A percentile compares a stretch with the other conserved stretches of the same genome.
phyloP scores from a whole-genome alignment of 73 alveolate genomes.

The Blepharisma stoltei region DNA sequence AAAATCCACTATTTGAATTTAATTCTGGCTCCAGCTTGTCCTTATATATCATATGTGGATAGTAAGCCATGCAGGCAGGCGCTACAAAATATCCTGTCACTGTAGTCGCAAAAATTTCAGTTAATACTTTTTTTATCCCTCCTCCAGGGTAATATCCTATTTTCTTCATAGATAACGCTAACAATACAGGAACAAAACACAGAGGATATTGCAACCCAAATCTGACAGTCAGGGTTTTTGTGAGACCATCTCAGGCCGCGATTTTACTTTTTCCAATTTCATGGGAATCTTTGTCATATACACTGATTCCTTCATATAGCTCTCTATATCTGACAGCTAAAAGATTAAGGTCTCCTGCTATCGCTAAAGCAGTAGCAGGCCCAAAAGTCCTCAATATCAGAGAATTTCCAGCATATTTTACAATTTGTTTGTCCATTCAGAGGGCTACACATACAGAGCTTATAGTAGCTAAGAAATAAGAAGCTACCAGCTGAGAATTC shows the following conservation, averaged over 20 bases:
- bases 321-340: slow-evolving; percentile 59
- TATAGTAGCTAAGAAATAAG: slow-evolving; percentile 51
- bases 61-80: slow-evolving; percentile 44
- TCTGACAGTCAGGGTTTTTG: slow-evolving; percentile 49
- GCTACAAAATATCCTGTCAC: slow-evolving; percentile 39
- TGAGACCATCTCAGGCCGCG: slow-evolving; percentile 52
- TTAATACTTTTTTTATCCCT: slow-evolving; percentile 27
- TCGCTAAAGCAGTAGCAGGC: slow-evolving; percentile 56
- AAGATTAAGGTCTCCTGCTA: slow-evolving; percentile 65
- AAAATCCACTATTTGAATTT: slow-evolving; percentile 23
- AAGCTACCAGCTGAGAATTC: slow-evolving; percentile 32
- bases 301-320: slow-evolving; percentile 47
- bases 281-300: slow-evolving; percentile 51
- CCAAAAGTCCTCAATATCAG: slow-evolving; percentile 44
- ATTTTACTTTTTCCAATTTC: slow-evolving; percentile 51
- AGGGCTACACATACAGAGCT: slow-evolving; percentile 44
- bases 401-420: slow-evolving; percentile 34
- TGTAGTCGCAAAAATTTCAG: slow-evolving; percentile 38
- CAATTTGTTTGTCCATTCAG: slow-evolving; percentile 40
- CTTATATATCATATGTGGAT: slow-evolving; percentile 41
- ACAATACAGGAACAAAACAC: slow-evolving; percentile 46
- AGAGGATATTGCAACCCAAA: slow-evolving; percentile 56
- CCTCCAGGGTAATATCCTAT: slow-evolving; percentile 40
- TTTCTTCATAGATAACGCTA: slow-evolving; percentile 38
- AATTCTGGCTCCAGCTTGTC: slow-evolving; percentile 45